Evolutionary conservation across 2,329 filamentous ascomycete genomes (phyloP).

Genomic region (Botrytis cinerea): DNA sequence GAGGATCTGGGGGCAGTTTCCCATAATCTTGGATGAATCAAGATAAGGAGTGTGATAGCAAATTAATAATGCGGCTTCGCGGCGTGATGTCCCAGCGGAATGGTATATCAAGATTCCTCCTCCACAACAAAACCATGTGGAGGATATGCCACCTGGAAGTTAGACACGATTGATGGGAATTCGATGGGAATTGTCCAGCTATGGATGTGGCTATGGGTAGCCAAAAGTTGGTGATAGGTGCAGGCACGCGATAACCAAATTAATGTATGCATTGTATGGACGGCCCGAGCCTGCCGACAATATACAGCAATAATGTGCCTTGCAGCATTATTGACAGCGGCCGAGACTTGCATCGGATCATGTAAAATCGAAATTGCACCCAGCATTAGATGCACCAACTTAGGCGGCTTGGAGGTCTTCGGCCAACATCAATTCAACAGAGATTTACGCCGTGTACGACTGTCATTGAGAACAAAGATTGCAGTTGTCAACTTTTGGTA

Average conservation of each 20-base stretch:
- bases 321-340: slow-evolving; percentile 1
- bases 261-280: neutral
- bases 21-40: slow-evolving; percentile 8
- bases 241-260: neutral
- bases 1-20: neutral
- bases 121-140: neutral
- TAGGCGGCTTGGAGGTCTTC: neutral
- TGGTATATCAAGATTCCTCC: neutral
- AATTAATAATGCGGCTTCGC: slow-evolving; percentile 5
- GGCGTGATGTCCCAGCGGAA: neutral
- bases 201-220: neutral
- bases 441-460: too few relatives aligned
- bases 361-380: neutral
- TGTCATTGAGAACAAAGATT: too few relatives aligned
- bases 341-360: neutral
- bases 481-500: too few relatives aligned
- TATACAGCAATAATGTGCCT: neutral
- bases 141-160: neutral
- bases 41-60: neutral
- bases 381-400: neutral
- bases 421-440: neutral
- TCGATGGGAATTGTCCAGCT: neutral
- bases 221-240: neutral
- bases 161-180: neutral
- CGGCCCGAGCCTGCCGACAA: neutral